Evolutionary conservation across 2,329 filamentous ascomycete genomes (phyloP).

Genomic region (Cladosporium austrohemisphaericum): DNA sequence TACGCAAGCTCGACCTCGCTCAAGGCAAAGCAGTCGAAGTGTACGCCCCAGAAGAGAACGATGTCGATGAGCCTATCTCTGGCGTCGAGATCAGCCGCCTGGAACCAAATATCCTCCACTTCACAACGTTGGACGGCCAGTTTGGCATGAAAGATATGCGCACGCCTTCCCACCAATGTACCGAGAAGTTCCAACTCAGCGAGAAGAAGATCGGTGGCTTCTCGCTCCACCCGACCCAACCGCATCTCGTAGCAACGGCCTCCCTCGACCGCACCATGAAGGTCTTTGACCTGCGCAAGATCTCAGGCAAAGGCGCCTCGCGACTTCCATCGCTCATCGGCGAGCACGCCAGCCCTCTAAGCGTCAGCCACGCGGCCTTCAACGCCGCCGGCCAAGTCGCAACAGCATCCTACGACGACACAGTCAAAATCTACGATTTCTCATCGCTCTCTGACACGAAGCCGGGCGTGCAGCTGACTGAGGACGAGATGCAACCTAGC

Average conservation of each 20-base stretch:
- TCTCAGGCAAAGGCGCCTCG: conserved; percentile 59
- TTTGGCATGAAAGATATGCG: conserved; percentile 81
- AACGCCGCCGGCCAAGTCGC: conserved; percentile 80
- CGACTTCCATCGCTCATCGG: conserved; percentile 68
- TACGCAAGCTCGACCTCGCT: conserved; percentile 78
- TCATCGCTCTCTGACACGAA: conserved; percentile 63
- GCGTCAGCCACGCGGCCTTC: conserved; percentile 90
- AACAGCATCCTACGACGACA: conserved; percentile 92
- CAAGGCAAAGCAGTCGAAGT: conserved; percentile 77
- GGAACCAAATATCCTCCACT: conserved; percentile 72
- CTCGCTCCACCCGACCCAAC: conserved; percentile 71
- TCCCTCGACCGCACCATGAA: conserved; percentile 85
- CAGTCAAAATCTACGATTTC: conserved; percentile 87
- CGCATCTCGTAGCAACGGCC: conserved; percentile 82
- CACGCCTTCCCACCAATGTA: conserved; percentile 49
- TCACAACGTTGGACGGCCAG: conserved; percentile 77
- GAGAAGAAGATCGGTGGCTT: conserved; percentile 98
- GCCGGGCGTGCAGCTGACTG: conserved; percentile 67
- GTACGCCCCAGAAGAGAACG: conserved; percentile 67
- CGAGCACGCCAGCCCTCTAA: conserved; percentile 76
- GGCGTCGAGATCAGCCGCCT: conserved; percentile 72
- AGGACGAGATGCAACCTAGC: conserved; percentile 64
- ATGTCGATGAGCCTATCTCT: conserved; percentile 74
- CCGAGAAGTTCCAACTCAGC: conserved; percentile 68
- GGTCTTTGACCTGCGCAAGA: conserved; percentile 86